Evolutionary conservation across 208 protist genomes (phyloP).

Genomic region (Leptomonas seymouri): DNA sequence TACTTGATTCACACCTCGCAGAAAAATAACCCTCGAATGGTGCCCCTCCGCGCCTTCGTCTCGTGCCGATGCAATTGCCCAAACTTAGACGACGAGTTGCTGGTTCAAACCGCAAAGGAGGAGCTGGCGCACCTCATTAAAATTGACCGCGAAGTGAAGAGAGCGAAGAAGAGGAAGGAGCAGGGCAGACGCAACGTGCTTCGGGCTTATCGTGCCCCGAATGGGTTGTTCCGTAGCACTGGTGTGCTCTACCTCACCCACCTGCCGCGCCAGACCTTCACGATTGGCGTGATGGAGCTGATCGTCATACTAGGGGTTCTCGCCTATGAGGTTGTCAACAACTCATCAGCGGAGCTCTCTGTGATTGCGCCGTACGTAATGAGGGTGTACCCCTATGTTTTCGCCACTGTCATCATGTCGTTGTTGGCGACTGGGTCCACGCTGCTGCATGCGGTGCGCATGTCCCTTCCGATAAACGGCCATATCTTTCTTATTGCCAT

Average conservation of each 20-base stretch:
- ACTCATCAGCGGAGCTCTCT: conserved; percentile 9
- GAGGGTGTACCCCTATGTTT: conserved; percentile 35
- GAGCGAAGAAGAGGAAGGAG: conserved; percentile 36
- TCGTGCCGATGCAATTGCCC: conserved; percentile 58
- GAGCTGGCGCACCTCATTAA: conserved; percentile 72
- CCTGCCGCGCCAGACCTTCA: conserved; percentile 70
- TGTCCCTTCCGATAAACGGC: conserved; percentile 41
- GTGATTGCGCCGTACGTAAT: conserved; percentile 45
- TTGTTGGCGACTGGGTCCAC: conserved; percentile 38
- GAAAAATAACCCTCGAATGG: conserved; percentile 66
- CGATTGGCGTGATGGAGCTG: conserved; percentile 52
- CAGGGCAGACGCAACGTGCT: conserved; percentile 36
- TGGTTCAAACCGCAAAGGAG: conserved; percentile 52
- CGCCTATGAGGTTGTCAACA: conserved; percentile 36
- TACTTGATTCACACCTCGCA: conserved; percentile 83
- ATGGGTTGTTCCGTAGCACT: conserved; percentile 52
- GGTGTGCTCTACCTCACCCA: conserved; percentile 71
- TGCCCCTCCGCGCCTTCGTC: conserved; percentile 73
- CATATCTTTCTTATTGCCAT: conserved; percentile 17
- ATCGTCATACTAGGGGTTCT: conserved; percentile 35
- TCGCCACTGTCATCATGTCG: conserved; percentile 31
- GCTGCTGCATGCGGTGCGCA: conserved; percentile 51
- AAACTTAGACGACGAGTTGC: conserved; percentile 56
- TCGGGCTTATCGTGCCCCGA: conserved; percentile 39
- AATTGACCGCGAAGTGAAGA: conserved; percentile 61